Base-by-base conservation (phyloP, 768 basidiomycete genomes). In the Galerina sulciceps region DNA sequence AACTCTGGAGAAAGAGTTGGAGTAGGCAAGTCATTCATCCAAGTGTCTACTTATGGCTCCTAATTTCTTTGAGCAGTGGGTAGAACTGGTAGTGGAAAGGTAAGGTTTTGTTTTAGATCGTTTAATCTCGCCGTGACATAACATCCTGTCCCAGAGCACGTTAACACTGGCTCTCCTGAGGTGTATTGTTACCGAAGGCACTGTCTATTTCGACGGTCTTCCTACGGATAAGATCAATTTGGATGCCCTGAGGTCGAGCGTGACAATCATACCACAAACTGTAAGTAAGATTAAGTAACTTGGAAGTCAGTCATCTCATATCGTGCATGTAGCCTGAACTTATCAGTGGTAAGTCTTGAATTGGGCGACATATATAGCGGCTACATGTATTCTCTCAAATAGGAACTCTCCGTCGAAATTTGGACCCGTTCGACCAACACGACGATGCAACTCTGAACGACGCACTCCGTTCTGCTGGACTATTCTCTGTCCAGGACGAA, bases 391-490 rank as follows among this genome's bases (percentile, higher is more conserved):
- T 10, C 75, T n/a, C n/a, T n/a, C n/a, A n/a, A 77, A 40, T 44
- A 22, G 88, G 62, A 17, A 83, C 84, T 3, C 70, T 90, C 4
- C 74, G 88, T 9, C 78, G 79, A 60, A 89, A 90, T 63, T 69
- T 88, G 18, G 87, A 89, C 65, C 87, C 87, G 0, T 87, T 87
- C 63, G 73, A 75, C 15, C 79, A 83, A 52, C 77, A 83, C 58
- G 79, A 84, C 4, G 86, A 88, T 65, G 69, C 70, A 2, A 67
- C 59, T 22, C 55, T 78, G 42, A 76, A 77, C 47, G 70, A 71
- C 36, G 75, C 77, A 14, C 64, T 78, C 11, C 75, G 71, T 18
- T 71, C 80, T 31, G 69, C 75, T 37, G 76, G 76, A 15, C 57
- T 78, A 3, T 73, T 71, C 44, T 67, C 80, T 13, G 58, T 76